These are phyloP conservation scores for Hypericum androsaemum DNA, from an alignment of 345 rosid genomes.

Conservation along the genomic window DNA sequence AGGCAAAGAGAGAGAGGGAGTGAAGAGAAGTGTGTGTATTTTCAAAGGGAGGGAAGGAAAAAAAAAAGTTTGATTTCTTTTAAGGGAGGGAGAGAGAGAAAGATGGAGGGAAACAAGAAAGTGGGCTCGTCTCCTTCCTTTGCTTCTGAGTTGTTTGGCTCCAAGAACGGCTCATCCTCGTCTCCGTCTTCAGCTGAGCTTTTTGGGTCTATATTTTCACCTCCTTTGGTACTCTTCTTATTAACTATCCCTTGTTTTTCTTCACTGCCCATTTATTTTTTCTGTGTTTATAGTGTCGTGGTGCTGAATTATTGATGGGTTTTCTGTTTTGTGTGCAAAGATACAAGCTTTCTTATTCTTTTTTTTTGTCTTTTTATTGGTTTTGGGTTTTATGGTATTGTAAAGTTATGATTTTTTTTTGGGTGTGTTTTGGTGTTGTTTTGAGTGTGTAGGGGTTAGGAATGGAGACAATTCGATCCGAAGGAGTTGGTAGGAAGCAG, in stretches of 20 bases:
- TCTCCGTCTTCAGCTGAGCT: not conserved
- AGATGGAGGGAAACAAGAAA: conserved; percentile 2
- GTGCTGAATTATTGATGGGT: too few relatives aligned
- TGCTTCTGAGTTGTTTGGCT: conserved; percentile 1
- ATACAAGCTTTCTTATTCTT: too few relatives aligned
- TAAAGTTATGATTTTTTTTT: too few relatives aligned
- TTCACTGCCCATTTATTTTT: not conserved
- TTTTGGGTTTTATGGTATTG: too few relatives aligned
- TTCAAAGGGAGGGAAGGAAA: conserved; percentile 5
- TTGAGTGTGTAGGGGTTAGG: too few relatives aligned
- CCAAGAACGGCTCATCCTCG: not conserved
- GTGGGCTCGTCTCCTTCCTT: not conserved
- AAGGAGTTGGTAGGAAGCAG: too few relatives aligned
- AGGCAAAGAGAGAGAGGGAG: not conserved
- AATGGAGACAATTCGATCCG: too few relatives aligned
- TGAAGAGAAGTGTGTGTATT: too few relatives aligned
- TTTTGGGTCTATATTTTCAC: not conserved
- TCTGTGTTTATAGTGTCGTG: not conserved
- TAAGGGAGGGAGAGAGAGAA: not conserved
- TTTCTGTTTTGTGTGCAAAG: too few relatives aligned
- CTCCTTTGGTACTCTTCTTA: not conserved
- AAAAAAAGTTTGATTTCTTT: too few relatives aligned
- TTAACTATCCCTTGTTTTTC: not conserved
- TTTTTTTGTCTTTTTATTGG: too few relatives aligned
- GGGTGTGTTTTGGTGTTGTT: too few relatives aligned